phyloP scores from a whole-genome alignment of 1,284 basidiomycete genomes.

The Trichosporon ovoides region DNA sequence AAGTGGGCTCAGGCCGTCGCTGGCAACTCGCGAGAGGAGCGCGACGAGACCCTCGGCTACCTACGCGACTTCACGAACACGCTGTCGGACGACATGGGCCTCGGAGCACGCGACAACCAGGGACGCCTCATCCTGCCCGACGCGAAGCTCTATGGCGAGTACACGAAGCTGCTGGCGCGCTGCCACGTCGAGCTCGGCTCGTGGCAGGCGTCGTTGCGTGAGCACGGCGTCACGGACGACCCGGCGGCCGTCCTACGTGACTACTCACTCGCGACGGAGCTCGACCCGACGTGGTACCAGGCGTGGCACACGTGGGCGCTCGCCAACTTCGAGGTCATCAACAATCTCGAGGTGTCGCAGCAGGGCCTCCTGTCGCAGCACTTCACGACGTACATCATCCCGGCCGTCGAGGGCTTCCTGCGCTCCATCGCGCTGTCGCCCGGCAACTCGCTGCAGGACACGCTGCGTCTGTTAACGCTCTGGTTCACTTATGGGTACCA shows the following conservation, averaged over 20 bases:
- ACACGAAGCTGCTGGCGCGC: constrained; percentile 83
- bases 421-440: constrained; percentile 88
- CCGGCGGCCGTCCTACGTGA: constrained; percentile 76
- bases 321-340: constrained; percentile 91
- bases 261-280: constrained; percentile 83
- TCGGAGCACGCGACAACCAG: constrained; percentile 54
- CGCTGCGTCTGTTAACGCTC: constrained; percentile 82
- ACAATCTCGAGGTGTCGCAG: constrained; percentile 68
- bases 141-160: constrained; percentile 62
- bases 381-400: constrained; percentile 81
- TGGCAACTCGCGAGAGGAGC: constrained; percentile 23
- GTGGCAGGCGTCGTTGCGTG: constrained; percentile 78
- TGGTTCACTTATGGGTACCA: constrained; percentile 99
- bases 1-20: constrained; percentile 79
- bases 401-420: constrained; percentile 95
- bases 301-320: constrained; percentile 99
- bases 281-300: constrained; percentile 94
- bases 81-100: constrained; percentile 67
- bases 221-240: constrained; percentile 58
- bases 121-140: constrained; percentile 52
- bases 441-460: constrained; percentile 92
- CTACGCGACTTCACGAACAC: constrained; percentile 77
- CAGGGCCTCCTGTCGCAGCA: constrained; percentile 65
- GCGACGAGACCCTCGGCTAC: constrained; percentile 67
- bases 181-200: constrained; percentile 96